Evolutionary conservation across 2,329 filamentous ascomycete species (phyloP), one percentile per base, ranked within the genome.

Genomic region (Eutypella sp.): DNA sequence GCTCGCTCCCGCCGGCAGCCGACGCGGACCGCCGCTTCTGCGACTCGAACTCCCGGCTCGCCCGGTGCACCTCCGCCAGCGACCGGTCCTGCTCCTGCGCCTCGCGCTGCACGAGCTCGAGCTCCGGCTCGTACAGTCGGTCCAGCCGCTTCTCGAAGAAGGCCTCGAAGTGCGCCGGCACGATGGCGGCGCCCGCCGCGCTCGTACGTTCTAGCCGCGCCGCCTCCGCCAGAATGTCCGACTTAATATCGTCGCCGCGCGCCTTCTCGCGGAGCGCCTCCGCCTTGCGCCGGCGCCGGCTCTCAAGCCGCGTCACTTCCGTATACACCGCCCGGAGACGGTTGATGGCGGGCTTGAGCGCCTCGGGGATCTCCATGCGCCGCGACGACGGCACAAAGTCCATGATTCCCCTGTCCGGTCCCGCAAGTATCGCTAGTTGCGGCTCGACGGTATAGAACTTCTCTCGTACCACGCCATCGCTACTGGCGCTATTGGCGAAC

Each of bases 311-410:
- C 45, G 80, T 82, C 3, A 95, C 81, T 53, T 97, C 91, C 62
- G 95, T 96, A 59, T 96, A 83, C 9, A 82, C 84, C 25, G 83
- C 83, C 15, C 93, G 82, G 38, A 99, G 71, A 48, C 82, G 81
- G 40, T 82, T 85, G 11, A 91, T 85, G 47, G 91, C 87, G 8
- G 82, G 78, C 63, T 95, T 90, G 7, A 97, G 78, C 22, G 85
- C 79, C 19, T 91, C 84, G 2, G 89, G 89, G 49, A 96, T 87
- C 34, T 84, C 84, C 7, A 86, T 84, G 46, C 85, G 81, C 39
- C 89, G 78, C 53, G 87, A 93, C 43, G 87, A 92, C 0, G 93
- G 93, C 1, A 99, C 91, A 57, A 87, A 95, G 42, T 91, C 86
- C 66, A 95, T 86, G 13, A 97, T 74, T 37, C 85, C 85, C 9